Base-by-base conservation (phyloP, 768 basidiomycete species). In the Plicaturopsis crispa region DNA sequence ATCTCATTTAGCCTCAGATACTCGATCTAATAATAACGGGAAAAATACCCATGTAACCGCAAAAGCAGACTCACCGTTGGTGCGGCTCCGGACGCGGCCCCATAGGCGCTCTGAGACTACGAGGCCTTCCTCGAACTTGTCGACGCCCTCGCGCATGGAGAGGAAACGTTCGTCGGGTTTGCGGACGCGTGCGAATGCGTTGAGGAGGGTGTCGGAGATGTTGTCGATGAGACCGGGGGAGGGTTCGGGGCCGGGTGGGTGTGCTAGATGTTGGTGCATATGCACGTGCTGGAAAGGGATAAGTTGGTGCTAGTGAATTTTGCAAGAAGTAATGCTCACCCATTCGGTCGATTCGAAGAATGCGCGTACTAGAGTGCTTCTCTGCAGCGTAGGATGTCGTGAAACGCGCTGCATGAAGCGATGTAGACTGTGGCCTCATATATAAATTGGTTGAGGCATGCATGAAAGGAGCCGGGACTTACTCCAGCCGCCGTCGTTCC, bases 261-360 rank as follows among this genome's bases (percentile, higher is more conserved):
- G 88, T 5, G 93, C 90, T 38, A 88, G 69, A 51, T 96, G 91
- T 53, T 93, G 88, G 57, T 98, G 93, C 89, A 96, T 98, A 53
- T 85, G 80, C 18, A 98, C 93, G 51, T 89, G 86, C 94, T 97
- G 48, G 33, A 36, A 33, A 45, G 18, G 35, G 35, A 33, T 36
- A 34, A 47, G 31, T 34, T 24, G 43, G 44, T 8, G 24, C 10
- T 37, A 38, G 20, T 23, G 33, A 32, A n/a, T n/a, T 23, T 19
- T 8, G 14, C 17, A 6, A 24, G 7, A 21, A 23, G 6, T 33
- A 14, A 28, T 6, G 47, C 80, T 43, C 57, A 93, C 94, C 96
- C 96, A 99, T 93, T 99, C 96, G 23, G 88, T 86, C 3, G 92
- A 94, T 56, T 91, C 88, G 42, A 98, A 82, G 67, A 99, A 99